Evolutionary conservation across 2,329 filamentous ascomycete species (phyloP), one percentile per base, ranked within the genome.

Genomic region (Nigrospora osmanthi): DNA sequence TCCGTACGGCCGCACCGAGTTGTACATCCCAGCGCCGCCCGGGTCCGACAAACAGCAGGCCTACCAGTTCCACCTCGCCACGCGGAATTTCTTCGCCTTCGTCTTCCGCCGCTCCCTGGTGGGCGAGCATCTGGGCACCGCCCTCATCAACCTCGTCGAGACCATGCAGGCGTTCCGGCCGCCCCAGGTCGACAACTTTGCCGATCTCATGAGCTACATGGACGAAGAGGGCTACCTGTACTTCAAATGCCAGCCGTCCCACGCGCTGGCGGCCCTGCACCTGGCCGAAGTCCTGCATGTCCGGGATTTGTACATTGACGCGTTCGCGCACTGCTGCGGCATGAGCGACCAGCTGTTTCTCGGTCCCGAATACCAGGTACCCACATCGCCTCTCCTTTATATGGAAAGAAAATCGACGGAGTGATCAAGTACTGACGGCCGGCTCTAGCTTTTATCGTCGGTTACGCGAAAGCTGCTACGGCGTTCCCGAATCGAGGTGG

Each of bases 271-370:
- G 0, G 68, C 83, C 38, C 65, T 91, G 12, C 76, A 76, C 42
- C 73, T 89, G 37, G 81, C 85, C 2, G 87, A 91, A 56, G 67
- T 72, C 17, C 83, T 81, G 51, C 74, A 77, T 42, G 62, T 85
- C 23, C 70, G 69, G 43, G 73, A 80, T n/a, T 63, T 87, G 12
- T 91, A 87, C 70, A 73, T 81, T 11, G 76, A 87, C 55, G 81
- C 87, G 0, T 89, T 90, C 62, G 74, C 78, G 13, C 87, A 93
- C 56, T 89, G 86, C 57, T 83, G 85, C 33, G 87, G 87, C 37
- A 89, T 91, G 86, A 77, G 76, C 48, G 78, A 85, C 16, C 68
- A 69, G 23, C 49, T 90, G 6, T 67, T 71, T 35, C 56, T 64
- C 6, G 77, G 74, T 51, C 59, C 72, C 1, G 85, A 86, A 49